Evolutionary conservation across 2,329 filamentous ascomycete genomes (phyloP).

Genomic region (Didymella sp.): DNA sequence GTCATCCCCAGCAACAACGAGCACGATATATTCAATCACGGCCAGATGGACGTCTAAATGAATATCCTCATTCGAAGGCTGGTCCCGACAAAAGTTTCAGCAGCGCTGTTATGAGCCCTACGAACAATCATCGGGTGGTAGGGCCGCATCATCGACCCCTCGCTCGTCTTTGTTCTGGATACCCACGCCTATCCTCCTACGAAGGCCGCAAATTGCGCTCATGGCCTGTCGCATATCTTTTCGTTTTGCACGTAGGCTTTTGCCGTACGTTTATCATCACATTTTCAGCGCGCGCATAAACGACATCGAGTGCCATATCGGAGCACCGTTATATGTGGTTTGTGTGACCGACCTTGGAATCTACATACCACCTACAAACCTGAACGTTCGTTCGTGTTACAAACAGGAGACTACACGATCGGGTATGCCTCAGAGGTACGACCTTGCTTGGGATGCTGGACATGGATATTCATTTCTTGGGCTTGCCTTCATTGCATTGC

Average conservation of each 20-base stretch:
- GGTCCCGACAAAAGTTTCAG: constrained; percentile 42
- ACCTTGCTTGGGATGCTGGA: constrained; percentile 4
- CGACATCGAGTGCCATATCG: constrained; percentile 1
- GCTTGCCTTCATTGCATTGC: constrained; percentile 39
- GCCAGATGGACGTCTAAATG: constrained; percentile 48
- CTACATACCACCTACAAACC: constrained; percentile 20
- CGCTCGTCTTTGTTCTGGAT: constrained; percentile 32
- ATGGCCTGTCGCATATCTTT: constrained; percentile 27
- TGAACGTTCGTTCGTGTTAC: constrained; percentile 8
- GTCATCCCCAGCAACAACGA: constrained; percentile 55
- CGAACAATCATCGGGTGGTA: constrained; percentile 6
- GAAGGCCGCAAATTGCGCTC: constrained; percentile 33
- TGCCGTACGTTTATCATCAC: constrained; percentile 15
- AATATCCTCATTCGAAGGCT: constrained; percentile 6
- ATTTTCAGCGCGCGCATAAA: constrained; percentile 10
- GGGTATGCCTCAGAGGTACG: constrained; percentile 1
- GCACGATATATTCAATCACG: constrained; percentile 58
- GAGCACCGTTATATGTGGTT: constrained; percentile 4
- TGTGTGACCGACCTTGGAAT: constrained; percentile 8
- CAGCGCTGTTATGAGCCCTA: constrained; percentile 29
- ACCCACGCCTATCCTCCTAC: constrained; percentile 32
- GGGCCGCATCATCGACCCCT: constrained; percentile 8
- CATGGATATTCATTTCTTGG: constrained; percentile 25
- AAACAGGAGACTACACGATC: constrained; percentile 4
- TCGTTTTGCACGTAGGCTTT: constrained; percentile 22